Conservation (phyloP, 1,284 basidiomycete genomes). For the Trametes pubescens region DNA sequence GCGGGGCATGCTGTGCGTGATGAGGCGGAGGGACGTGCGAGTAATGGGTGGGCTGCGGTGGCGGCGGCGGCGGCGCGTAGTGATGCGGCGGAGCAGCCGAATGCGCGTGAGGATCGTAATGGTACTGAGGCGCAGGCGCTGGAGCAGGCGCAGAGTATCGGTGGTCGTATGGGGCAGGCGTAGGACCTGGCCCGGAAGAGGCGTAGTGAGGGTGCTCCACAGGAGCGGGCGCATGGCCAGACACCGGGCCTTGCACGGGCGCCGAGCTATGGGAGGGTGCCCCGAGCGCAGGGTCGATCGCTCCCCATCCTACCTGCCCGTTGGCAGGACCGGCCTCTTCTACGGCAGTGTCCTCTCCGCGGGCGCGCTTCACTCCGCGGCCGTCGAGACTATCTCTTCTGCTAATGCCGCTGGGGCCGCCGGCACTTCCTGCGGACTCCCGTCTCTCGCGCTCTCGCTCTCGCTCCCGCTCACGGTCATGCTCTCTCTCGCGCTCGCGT, state of each 20-base stretch:
- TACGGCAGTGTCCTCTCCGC: slow-evolving; percentile 29
- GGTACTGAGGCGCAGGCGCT: slow-evolving; percentile 32
- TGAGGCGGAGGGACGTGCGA: slow-evolving; percentile 41
- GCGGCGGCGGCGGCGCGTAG: slow-evolving; percentile 36
- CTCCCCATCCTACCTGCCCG: slow-evolving; percentile 31
- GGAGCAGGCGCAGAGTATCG: slow-evolving; percentile 38
- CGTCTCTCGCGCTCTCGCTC: slow-evolving; percentile 35
- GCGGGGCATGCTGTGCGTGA: slow-evolving; percentile 36
- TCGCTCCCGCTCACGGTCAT: slow-evolving; percentile 39
- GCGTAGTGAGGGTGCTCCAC: slow-evolving; percentile 33
- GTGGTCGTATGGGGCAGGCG: slow-evolving; percentile 39
- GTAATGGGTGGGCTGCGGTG: slow-evolving; percentile 35
- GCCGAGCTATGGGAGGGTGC: slow-evolving; percentile 31
- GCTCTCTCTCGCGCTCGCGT: slow-evolving; percentile 33
- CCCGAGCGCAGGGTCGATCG: slow-evolving; percentile 39
- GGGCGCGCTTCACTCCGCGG: slow-evolving; percentile 33
- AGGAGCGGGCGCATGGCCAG: slow-evolving; percentile 26
- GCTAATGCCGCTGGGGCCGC: slow-evolving; percentile 25
- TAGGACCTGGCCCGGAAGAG: slow-evolving; percentile 29
- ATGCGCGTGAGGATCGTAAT: slow-evolving; percentile 39
- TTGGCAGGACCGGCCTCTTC: slow-evolving; percentile 33
- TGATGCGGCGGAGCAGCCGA: slow-evolving; percentile 34
- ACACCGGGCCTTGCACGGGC: slow-evolving; percentile 29
- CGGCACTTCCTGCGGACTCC: slow-evolving; percentile 33
- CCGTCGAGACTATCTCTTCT: slow-evolving; percentile 33